Evolutionary conservation across 2,329 filamentous ascomycete genomes (phyloP), one percentile per base, ranked within the genome.

Genomic region (Botrytis aclada): DNA sequence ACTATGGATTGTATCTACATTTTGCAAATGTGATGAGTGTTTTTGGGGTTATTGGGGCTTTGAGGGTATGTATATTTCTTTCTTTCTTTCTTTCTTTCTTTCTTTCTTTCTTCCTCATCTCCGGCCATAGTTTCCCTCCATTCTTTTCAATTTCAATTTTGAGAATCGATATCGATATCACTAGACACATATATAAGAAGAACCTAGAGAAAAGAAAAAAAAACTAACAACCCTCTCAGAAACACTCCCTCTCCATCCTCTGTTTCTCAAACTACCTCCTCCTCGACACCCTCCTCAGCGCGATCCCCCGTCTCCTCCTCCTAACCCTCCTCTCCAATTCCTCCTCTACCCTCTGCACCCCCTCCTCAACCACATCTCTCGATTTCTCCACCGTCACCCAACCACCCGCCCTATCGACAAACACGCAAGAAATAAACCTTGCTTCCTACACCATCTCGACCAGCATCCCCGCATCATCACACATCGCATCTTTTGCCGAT

Each of bases 1-100:
- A 81, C 73, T 82, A 82, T 43, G 76, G 81, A 9, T 74, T 79
- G 60, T 85, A 85, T 76, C 79, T 83, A 34, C 78, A 82, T 74
- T 78, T 84, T 47, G 82, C 83, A 29, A 81, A 81, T 72, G 74
- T 82, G 14, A 77, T 83, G 61, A 83, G 82, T 74, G 75, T 82
- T 16, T 77, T 84, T 63, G 84, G 84, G 8, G 73, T 85, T 39
- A 70, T 84, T n/a, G 84, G 84, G 62, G 83, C 83, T 45, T 60
- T 84, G n/a, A 80, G 80, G 77, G 84, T 85, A 81, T 74, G 81
- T 54, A 39, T 39, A 20, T 78, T 9, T 43, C 10, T 54, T 32
- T 37, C 29, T 60, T n/a, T 62, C 34, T 72, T 75, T 76, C 4
- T 74, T 78, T 45, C 77, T 73, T 32, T 73, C n/a, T n/a, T n/a